phyloP scores from a whole-genome alignment of 2,329 filamentous ascomycete species.

The Ophiostoma tasmaniense region DNA sequence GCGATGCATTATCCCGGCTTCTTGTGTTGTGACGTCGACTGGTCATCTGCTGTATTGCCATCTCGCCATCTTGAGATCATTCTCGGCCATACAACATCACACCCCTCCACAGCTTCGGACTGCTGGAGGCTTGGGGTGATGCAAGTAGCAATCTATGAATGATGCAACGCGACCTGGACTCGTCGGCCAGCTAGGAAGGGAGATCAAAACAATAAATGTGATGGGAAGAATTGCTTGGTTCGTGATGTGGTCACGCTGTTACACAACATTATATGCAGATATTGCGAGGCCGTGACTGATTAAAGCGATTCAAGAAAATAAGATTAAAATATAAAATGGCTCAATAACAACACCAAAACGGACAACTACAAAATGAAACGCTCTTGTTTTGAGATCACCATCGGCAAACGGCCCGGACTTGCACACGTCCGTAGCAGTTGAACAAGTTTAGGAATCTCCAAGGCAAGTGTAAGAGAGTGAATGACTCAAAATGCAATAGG shows the following conservation, averaged over 20 bases:
- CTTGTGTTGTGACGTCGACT: too few species aligned
- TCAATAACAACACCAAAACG: not conserved
- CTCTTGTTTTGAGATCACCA: not conserved
- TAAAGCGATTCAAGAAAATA: not conserved
- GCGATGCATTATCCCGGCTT: not conserved
- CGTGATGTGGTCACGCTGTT: constrained; percentile 4
- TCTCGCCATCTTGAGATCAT: not conserved
- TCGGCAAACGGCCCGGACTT: not conserved
- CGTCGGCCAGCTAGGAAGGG: not conserved
- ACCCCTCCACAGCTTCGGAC: not conserved
- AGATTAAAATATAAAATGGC: not conserved
- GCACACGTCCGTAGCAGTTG: constrained; percentile 1
- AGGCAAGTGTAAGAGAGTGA: not conserved
- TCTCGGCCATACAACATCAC: not conserved
- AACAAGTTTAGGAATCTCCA: not conserved
- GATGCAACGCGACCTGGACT: not conserved
- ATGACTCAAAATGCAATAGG: not conserved
- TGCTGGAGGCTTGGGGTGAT: not conserved
- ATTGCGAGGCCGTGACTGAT: not conserved
- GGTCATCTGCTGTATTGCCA: not conserved
- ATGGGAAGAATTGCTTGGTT: constrained; percentile 1
- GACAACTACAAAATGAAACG: not conserved
- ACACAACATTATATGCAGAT: not conserved
- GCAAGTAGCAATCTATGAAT: not conserved
- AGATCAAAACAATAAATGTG: not conserved